Base-by-base conservation (phyloP, 2,329 filamentous ascomycete species). In the Xylaria sp. region DNA sequence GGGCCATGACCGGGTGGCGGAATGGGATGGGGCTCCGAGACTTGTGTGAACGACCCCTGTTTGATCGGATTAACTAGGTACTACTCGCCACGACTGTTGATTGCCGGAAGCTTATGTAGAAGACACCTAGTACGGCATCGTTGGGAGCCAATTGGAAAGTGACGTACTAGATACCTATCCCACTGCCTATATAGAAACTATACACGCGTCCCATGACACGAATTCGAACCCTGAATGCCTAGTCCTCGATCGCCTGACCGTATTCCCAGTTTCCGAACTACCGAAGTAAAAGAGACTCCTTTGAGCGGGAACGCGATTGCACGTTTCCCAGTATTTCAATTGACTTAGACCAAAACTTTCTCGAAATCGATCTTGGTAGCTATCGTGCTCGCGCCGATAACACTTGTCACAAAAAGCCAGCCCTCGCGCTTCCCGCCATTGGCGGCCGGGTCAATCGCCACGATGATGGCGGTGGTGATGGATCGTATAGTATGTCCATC, bases 361-460 rank as follows among this genome's bases (percentile, higher is more conserved):
- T 69, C 72, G 17, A 89, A 75, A 70, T 87, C 81, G 36, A 89
- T 82, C 75, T 85, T 84, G 21, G 86, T 81, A 11, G 86, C 86
- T 68, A 88, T 74, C 39, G 85, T 78, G 65, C 76, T 82, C 36
- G 80, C 78, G 2, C 86, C 84, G 67, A 85, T 68, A 64, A 88
- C 87, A 0, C 88, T 88, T 0, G 87, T 87, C 1, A 85, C 83
- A 75, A 87, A 89, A 17, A 90, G 74, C 86, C 86, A 88, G 0
- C 83, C 88, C 67, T 82, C 81, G 19, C 84, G 81, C 71, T 81
- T 79, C 0, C 82, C 82, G 0, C 70, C 78, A 56, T 84, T 82
- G 12, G 78, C 72, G 14, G 74, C 73, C 0, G 86, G 85, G 47
- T 88, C 82, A 60, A 87, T 83, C 0, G 83, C 82, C 1, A 90